Evolutionary conservation across 768 basidiomycete genomes (phyloP).

Genomic region (Crepidotus variabilis): DNA sequence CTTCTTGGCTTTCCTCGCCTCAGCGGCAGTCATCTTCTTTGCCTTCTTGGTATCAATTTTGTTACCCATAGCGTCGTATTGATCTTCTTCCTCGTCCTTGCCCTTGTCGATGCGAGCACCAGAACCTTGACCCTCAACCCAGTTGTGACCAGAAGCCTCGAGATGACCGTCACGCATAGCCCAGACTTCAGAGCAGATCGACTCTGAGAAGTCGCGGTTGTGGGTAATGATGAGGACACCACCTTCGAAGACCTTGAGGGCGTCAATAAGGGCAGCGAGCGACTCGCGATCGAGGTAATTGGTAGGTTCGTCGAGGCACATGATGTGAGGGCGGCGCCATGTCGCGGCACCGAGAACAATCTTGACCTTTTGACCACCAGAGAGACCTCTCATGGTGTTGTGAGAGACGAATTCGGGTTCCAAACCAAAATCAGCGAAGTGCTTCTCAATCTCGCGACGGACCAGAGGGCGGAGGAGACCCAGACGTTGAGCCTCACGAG

Average conservation of each 20-base stretch:
- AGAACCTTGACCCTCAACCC: conserved; percentile 98
- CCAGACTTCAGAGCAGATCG: conserved; percentile 97
- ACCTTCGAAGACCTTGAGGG: conserved; percentile 96
- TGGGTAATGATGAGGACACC: conserved; percentile 98
- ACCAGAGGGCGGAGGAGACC: conserved; percentile 95
- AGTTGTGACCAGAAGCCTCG: conserved; percentile 97
- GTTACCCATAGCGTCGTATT: conserved; percentile 98
- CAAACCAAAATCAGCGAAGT: conserved; percentile 98
- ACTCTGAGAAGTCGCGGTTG: conserved; percentile 99
- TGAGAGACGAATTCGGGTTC: conserved; percentile 99
- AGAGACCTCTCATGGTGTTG: conserved; percentile 98
- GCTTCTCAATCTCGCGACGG: conserved; percentile 98
- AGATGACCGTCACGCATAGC: conserved; percentile 97
- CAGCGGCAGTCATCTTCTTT: conserved; percentile 82
- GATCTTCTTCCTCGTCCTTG: conserved; percentile 84
- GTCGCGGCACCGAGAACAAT: conserved; percentile 97
- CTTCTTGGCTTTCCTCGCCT: conserved; percentile 94
- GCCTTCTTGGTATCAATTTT: conserved; percentile 82
- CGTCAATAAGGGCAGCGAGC: conserved; percentile 96
- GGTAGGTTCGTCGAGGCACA: conserved; percentile 96
- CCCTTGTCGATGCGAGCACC: conserved; percentile 94
- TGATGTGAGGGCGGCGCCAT: conserved; percentile 97
- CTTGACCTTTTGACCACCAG: conserved; percentile 99
- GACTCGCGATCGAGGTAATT: conserved; percentile 99
- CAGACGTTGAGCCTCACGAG: conserved; percentile 94